phyloP scores from a whole-genome alignment of 1,284 basidiomycete genomes.

The Pyrrhoderma lamaoense region DNA sequence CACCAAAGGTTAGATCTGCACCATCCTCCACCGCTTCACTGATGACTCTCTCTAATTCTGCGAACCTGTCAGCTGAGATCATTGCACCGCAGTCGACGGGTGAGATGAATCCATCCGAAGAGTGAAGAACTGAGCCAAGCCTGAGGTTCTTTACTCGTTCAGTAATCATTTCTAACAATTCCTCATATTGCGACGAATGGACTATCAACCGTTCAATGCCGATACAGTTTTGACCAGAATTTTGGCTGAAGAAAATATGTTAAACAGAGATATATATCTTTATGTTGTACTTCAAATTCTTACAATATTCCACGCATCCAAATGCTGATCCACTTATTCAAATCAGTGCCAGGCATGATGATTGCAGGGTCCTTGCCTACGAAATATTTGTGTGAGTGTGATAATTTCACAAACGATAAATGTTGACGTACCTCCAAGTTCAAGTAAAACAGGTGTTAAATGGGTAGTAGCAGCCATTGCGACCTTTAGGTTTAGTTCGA shows the following conservation, averaged over 20 bases:
- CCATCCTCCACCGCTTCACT: constrained; percentile 66
- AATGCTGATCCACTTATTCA: constrained; percentile 60
- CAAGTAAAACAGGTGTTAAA: constrained; percentile 84
- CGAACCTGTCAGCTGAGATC: constrained; percentile 68
- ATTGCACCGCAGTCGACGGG: constrained; percentile 78
- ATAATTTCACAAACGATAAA: too few relatives aligned
- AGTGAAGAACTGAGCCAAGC: constrained; percentile 59
- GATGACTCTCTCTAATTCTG: constrained; percentile 64
- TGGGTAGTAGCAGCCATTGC: constrained; percentile 73
- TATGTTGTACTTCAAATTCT: constrained; percentile 27
- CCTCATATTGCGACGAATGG: constrained; percentile 65
- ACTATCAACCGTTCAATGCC: constrained; percentile 93
- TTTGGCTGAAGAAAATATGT: constrained; percentile 51
- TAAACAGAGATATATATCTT: constrained; percentile 4
- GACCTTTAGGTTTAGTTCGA: constrained; percentile 39
- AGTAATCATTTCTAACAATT: constrained; percentile 59
- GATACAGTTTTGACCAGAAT: constrained; percentile 94
- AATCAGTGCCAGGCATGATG: constrained; percentile 65
- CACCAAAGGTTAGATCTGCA: constrained; percentile 64
- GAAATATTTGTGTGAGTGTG: too few relatives aligned
- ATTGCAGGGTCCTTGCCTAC: constrained; percentile 72
- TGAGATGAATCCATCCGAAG: constrained; percentile 57
- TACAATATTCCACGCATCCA: constrained; percentile 88
- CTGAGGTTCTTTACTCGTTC: constrained; percentile 62
- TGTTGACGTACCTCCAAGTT: constrained; percentile 50